These are phyloP conservation scores for Besnoitia besnoiti DNA, from an alignment of 169 alveolate species.

Conservation along the genomic window DNA sequence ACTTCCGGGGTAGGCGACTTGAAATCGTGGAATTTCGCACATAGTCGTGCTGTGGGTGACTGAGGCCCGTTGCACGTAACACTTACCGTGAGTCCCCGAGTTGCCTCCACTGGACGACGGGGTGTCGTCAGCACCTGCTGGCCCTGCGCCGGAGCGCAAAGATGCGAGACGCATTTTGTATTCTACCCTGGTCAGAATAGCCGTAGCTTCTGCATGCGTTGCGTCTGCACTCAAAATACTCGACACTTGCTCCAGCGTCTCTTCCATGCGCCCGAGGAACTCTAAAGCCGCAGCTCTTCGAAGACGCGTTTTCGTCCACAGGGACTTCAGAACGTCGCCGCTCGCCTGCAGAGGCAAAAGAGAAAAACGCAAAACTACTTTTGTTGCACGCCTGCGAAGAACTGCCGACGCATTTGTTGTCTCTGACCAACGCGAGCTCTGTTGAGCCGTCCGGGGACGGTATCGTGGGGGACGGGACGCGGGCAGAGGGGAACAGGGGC, in stretches of 20 bases:
- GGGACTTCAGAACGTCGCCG: not conserved
- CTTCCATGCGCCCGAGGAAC: not conserved
- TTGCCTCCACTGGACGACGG: not conserved
- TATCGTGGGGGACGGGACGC: too few relatives aligned
- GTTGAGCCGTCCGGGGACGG: too few relatives aligned
- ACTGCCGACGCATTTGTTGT: not conserved
- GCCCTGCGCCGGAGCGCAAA: not conserved
- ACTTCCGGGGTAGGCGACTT: too few relatives aligned
- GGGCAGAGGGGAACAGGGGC: too few relatives aligned
- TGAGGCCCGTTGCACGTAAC: too few relatives aligned
- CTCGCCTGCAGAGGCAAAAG: not conserved
- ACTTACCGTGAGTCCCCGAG: too few relatives aligned
- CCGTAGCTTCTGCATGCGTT: not conserved
- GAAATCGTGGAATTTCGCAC: too few relatives aligned
- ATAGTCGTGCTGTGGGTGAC: too few relatives aligned
- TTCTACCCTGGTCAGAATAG: not conserved
- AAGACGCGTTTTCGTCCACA: slow-evolving; percentile 8
- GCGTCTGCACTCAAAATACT: not conserved
- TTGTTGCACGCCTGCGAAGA: too few relatives aligned
- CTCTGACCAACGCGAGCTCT: not conserved
- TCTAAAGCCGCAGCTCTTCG: not conserved
- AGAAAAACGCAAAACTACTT: too few relatives aligned
- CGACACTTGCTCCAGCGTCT: not conserved
- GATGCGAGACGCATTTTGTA: not conserved
- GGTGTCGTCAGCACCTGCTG: not conserved